A percentile compares a stretch with the other conserved stretches of the same genome.
Evolutionary conservation across 2,329 filamentous ascomycete species (phyloP).

Genomic region (Shiraia bambusicola): DNA sequence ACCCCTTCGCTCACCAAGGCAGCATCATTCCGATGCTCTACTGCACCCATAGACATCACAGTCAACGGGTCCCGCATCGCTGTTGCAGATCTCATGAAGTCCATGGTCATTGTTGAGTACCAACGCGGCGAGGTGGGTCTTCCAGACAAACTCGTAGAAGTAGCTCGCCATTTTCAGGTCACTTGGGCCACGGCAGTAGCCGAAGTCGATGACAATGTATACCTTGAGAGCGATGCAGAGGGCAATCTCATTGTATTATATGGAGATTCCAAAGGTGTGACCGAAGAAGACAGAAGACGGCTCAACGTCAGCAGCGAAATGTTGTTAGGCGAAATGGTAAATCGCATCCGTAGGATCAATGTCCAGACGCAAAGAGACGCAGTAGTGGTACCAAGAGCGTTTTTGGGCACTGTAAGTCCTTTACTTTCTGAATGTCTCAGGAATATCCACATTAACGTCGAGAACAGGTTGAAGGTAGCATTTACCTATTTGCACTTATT

Average conservation of each 20-base stretch:
- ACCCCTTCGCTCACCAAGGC: conserved; percentile 63
- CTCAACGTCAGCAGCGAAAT: conserved; percentile 79
- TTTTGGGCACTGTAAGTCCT: conserved; percentile 78
- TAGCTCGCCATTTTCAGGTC: conserved; percentile 77
- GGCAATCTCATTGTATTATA: conserved; percentile 84
- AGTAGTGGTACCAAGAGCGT: conserved; percentile 76
- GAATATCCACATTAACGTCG: conserved; percentile 11
- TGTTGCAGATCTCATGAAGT: conserved; percentile 93
- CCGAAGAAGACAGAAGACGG: conserved; percentile 68
- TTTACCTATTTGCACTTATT: conserved; percentile 87
- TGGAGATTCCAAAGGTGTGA: conserved; percentile 71
- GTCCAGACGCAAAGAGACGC: conserved; percentile 66
- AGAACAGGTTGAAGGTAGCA: conserved; percentile 80
- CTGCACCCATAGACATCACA: conserved; percentile 78
- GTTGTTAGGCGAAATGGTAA: conserved; percentile 88
- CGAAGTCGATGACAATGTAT: conserved; percentile 70
- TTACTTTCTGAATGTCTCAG: not conserved
- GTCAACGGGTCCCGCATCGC: conserved; percentile 75
- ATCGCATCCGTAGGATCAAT: conserved; percentile 75
- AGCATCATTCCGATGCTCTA: conserved; percentile 77
- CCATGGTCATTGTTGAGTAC: conserved; percentile 76
- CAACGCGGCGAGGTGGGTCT: conserved; percentile 58
- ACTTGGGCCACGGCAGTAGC: conserved; percentile 80
- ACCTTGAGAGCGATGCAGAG: conserved; percentile 81
- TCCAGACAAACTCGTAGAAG: conserved; percentile 67